These are phyloP conservation scores for Solanum clarkiae DNA, from an alignment of 257 asterid species.

Conservation along the genomic window DNA sequence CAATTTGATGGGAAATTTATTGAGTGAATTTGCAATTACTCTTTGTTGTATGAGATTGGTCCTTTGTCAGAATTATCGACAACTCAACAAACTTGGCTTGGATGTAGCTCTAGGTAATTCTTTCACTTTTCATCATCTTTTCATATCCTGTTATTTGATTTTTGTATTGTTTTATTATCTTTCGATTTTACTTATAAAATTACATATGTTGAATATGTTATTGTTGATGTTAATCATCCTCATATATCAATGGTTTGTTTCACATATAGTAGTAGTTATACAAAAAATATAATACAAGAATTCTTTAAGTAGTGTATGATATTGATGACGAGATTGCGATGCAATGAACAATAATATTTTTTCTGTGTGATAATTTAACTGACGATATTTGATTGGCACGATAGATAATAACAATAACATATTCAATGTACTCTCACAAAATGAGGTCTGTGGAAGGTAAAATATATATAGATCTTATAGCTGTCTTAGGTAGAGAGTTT, in stretches of 20 bases:
- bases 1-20: not conserved
- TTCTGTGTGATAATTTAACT: not conserved
- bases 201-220: not conserved
- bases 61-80: constrained; percentile 14
- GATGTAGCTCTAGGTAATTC: constrained; percentile 8
- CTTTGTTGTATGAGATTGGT: constrained; percentile 1
- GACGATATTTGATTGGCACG: not conserved
- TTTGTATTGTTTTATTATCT: not conserved
- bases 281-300: not conserved
- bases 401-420: too few species aligned
- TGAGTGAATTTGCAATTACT: constrained; percentile 3
- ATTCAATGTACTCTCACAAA: too few species aligned
- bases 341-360: not conserved
- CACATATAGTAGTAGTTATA: not conserved
- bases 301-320: not conserved
- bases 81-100: constrained; percentile 4
- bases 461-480: too few species aligned
- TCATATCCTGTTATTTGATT: not conserved
- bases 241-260: not conserved
- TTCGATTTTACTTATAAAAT: not conserved
- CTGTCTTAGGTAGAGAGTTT: too few species aligned
- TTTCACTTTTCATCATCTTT: not conserved
- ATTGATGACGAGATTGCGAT: not conserved
- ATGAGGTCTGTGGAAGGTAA: too few species aligned
- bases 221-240: not conserved